Base-by-base conservation (phyloP, 805 yeast species). In the Cyberlindnera euphorbiae region DNA sequence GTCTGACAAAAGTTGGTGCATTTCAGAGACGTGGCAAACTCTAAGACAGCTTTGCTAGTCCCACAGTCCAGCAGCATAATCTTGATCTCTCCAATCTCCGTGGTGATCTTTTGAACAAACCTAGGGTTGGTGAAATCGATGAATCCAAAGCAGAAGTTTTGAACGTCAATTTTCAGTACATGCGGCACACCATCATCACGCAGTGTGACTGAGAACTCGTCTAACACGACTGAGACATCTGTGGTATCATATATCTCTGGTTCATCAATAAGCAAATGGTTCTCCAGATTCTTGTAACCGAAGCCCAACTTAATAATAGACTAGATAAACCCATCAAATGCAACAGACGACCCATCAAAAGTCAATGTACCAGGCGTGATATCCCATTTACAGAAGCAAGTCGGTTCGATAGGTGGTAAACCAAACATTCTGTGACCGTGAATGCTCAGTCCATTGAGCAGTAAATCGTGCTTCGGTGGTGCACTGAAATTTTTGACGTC, bases 351-450 rank as follows among this genome's bases (percentile, higher is more conserved):
- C 1, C 84, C 73, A 38, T 76, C 69, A 10, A 85, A 58, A 1
- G 48, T 38, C 5, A 88, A 60, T 5, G 63, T 65, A 8, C 89
- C 95, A 1, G 82, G 53, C 18, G 72, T 75, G 47, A 93, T 76
- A 41, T 82, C 89, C 98, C 98, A 93, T 41, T 84, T 80, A 51
- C 96, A 88, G 45, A 75, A 77, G 54, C 85, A 93, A 0, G 97
- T 86, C 1, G 90, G 87, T 53, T 86, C 95, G 7, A 69, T 64
- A 0, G 97, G 97, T 0, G 96, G 96, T 3, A 87, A 55, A 0
- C 98, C 98, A 64, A 87, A 87, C 79, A 89, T 78, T 51, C 97
- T 69, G 57, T 90, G 96, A 1, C 96, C 94, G 57, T 85, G 94
- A 17, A 86, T 67, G 3, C 69, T 52, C 10, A 82, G 53, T 1